phyloP scores from a whole-genome alignment of 2,329 filamentous ascomycete genomes.

The Botrytis sinoallii region DNA sequence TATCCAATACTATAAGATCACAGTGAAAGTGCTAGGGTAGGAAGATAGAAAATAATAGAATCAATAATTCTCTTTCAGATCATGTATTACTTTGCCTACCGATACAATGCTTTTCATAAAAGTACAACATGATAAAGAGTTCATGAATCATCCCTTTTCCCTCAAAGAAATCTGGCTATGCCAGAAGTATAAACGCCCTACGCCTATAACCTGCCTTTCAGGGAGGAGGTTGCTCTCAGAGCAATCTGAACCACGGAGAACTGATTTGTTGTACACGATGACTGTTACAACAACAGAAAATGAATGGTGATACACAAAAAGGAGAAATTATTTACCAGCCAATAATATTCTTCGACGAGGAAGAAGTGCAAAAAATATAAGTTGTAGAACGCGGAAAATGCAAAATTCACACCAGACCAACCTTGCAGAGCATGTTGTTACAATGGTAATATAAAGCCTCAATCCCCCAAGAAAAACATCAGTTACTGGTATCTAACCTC shows the following conservation, averaged over 20 bases:
- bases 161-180: background rate
- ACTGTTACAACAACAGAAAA: background rate
- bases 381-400: background rate
- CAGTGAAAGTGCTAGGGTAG: background rate
- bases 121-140: background rate
- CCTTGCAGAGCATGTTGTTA: slow-evolving; percentile 9
- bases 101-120: slow-evolving; percentile 6
- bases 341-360: slow-evolving; percentile 2
- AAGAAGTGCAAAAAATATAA: background rate
- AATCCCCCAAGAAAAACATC: background rate
- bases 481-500: slow-evolving; percentile 32
- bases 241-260: background rate
- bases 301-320: slow-evolving; percentile 1
- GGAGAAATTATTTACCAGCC: slow-evolving; percentile 6
- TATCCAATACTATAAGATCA: background rate
- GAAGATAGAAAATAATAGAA: background rate
- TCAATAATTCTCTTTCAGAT: background rate
- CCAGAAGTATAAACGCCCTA: background rate
- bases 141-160: background rate
- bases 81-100: slow-evolving; percentile 2
- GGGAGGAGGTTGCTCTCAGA: background rate
- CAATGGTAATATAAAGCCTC: background rate
- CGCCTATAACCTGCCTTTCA: slow-evolving; percentile 7
- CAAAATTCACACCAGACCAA: slow-evolving; percentile 10
- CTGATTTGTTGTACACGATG: background rate